Conservation (phyloP, 345 rosid genomes). For the Salix exigua region DNA sequence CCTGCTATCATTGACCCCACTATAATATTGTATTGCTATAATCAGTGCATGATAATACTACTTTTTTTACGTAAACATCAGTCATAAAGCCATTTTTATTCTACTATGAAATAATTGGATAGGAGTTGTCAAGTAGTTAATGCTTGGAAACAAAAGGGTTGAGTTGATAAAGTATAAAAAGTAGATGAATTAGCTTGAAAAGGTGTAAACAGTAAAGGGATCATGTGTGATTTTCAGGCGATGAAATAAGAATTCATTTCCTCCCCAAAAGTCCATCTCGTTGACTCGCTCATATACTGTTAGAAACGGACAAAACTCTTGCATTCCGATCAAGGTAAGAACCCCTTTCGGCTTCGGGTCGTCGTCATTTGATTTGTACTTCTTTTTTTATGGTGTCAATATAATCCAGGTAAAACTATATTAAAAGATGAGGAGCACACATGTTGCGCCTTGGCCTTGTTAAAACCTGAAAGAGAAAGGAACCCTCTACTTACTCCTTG, state of each 20-base stretch:
- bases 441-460: neutral
- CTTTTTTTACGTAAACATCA: too few relatives aligned
- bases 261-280: neutral
- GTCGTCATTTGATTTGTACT: neutral
- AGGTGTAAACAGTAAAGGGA: neutral
- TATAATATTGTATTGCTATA: too few relatives aligned
- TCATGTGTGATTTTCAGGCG: neutral
- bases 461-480: neutral
- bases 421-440: neutral
- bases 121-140: neutral
- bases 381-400: neutral
- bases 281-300: neutral
- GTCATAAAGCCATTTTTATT: too few relatives aligned
- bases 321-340: conserved; percentile 17
- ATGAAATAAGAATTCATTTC: neutral
- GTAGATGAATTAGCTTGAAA: neutral
- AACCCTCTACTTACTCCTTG: neutral
- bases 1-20: too few relatives aligned
- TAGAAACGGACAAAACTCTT: conserved; percentile 5
- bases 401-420: neutral
- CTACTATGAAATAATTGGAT: neutral
- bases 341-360: conserved; percentile 6
- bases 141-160: neutral
- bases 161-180: neutral
- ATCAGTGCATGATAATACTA: too few relatives aligned